These are phyloP conservation scores for Ramaria sp. DNA, from an alignment of 768 basidiomycete genomes.

Conservation along the genomic window DNA sequence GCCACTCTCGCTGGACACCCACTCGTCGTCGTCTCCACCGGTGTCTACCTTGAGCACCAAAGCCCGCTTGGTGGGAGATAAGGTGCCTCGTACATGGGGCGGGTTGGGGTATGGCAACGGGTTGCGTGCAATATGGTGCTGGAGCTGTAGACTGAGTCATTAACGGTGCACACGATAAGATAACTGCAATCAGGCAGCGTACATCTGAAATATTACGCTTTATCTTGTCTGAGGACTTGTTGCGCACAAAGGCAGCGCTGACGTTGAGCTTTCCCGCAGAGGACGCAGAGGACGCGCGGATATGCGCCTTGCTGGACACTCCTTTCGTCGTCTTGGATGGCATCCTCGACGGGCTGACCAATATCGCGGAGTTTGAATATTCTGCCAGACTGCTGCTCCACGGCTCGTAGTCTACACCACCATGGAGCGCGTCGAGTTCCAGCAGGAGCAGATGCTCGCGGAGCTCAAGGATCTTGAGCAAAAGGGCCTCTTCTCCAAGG, in stretches of 20 bases:
- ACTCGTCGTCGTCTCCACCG: conserved; percentile 50
- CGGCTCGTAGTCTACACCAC: neutral
- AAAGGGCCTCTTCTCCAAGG: conserved; percentile 74
- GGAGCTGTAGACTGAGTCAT: neutral
- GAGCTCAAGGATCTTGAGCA: conserved; percentile 90
- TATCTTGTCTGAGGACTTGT: conserved; percentile 6
- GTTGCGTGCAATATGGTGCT: neutral
- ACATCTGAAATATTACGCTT: conserved; percentile 4
- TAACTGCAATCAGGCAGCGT: neutral
- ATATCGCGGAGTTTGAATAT: conserved; percentile 1
- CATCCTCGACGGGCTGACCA: neutral
- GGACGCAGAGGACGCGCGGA: neutral
- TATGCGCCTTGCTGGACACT: neutral
- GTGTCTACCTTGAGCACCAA: neutral
- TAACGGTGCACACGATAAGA: neutral
- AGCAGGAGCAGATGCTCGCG: conserved; percentile 94
- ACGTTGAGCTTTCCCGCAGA: neutral
- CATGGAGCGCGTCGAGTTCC: conserved; percentile 92
- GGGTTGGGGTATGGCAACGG: neutral
- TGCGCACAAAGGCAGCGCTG: neutral
- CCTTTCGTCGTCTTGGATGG: conserved; percentile 6
- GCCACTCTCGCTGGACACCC: conserved; percentile 73
- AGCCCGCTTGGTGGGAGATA: neutral
- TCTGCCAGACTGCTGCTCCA: neutral
- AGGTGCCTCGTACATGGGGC: conserved; percentile 1